Evolutionary conservation across 345 rosid genomes (phyloP), one percentile per base, ranked within the genome.

Genomic region (Lepidium aucheri): DNA sequence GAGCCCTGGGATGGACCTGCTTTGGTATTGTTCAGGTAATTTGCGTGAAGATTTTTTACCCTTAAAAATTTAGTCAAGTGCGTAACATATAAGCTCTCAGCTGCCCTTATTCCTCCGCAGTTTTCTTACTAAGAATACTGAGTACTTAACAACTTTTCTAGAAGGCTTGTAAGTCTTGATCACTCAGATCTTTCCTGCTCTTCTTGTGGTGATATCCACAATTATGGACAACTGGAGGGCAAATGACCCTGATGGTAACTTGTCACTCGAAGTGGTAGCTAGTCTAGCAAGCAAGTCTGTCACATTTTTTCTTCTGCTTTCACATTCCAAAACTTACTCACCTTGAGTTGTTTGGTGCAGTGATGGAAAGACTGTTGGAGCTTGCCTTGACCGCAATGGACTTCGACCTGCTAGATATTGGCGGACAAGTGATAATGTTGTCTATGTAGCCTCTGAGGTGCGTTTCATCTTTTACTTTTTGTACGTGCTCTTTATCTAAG

Each of bases 1-100:
- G 99, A 90, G 85, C 80, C 99, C 70, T 94, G 99, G 99, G 99
- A 94, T 86, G 99, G 99, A 72, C 99, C 99, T 69, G 99, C 99
- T 52, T 80, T 94, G 72, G 79, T 94, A 26, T 75, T 90, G 69
- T 94, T 94, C 86, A 94, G 99, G 99, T 90, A 72, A 74, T 35
- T 53, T 73, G 51, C 60, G 13, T 49, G 67, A 32, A 18, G 53
- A 54, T 54, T 60, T 44, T 41, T 54, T 12, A 40, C 43, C 3
- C 52, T 42, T 43, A 5, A 5, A 18, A 43, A 15, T 47, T 44
- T 32, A 47, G 38, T 69, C 49, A 61, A 45, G 56, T 24, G 53
- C 8, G 20, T 18, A 54, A 67, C 59, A 53, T 53, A 56, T 52
- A 46, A 39, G 34, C 18, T 56, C 12, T 15, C 41, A 15, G 28